phyloP scores from a whole-genome alignment of 192 early-diverging fungal species.

The Backusella circina region DNA sequence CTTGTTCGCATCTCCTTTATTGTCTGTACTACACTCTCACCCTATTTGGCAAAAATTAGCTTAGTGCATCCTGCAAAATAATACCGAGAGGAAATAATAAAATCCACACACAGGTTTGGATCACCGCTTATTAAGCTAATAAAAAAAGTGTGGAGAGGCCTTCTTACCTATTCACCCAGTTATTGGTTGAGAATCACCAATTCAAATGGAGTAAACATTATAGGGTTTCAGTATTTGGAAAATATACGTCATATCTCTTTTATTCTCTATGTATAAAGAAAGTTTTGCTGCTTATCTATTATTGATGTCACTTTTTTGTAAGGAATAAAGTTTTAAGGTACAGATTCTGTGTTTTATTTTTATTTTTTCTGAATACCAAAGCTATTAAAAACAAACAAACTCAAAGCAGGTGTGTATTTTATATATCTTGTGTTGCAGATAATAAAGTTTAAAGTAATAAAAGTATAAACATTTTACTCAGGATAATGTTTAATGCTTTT shows the following conservation, averaged over 20 bases:
- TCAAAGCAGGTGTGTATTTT: neutral
- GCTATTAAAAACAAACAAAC: neutral
- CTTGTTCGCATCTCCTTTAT: neutral
- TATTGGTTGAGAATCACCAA: neutral
- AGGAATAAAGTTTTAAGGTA: neutral
- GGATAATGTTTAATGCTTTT: neutral
- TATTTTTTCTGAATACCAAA: neutral
- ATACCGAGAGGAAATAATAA: neutral
- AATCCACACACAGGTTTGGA: neutral
- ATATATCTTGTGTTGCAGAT: neutral
- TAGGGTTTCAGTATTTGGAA: neutral
- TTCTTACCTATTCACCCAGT: neutral
- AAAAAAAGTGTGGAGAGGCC: neutral
- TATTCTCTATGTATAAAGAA: neutral
- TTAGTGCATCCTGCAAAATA: neutral
- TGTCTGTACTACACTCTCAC: neutral
- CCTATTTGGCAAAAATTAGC: neutral
- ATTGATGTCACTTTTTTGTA: neutral
- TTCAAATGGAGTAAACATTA: neutral
- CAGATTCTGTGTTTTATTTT: neutral
- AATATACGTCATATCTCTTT: neutral
- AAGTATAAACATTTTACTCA: neutral
- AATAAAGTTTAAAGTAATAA: neutral
- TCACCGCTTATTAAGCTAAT: neutral
- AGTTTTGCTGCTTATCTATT: neutral